Base-by-base conservation (phyloP, 1,284 basidiomycete genomes). In the Cutaneotrichosporon sp. region DNA sequence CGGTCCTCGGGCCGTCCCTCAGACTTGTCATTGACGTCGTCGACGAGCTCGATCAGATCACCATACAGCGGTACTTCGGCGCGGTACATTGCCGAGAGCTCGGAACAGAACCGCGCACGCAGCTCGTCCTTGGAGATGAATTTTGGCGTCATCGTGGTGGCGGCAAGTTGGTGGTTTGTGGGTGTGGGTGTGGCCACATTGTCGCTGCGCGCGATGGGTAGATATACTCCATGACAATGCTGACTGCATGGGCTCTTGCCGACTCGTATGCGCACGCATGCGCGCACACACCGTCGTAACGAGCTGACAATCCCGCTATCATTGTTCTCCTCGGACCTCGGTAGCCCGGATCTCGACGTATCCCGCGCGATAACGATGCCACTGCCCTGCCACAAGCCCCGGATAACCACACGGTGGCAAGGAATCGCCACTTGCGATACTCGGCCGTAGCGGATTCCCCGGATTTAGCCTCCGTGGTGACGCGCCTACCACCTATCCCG, bases 31-130 rank as follows among this genome's bases (percentile, higher is more conserved):
- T 77, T 77, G 52, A 76, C 66, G 23, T 69, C 65, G 35, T 69
- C 62, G 20, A 76, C 74, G n/a, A 77, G 66, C 44, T 67, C 58
- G 8, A 77, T 54, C 12, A 77, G 63, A 41, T 76, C 70, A 12
- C 75, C 75, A 45, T 77, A 77, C 2, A 77, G 66, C 4, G 76
- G 76, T 8, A 77, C 76, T 48, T 77, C 76, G 35, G 57, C 26
- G 34, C 65, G 62, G 52, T 76, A 77, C 73, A 77, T 76, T 20
- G 53, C 58, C 10, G 67, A 70, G 41, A 77, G 66, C 3, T 70
- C 66, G 4, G 67, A 50, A 35, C 71, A 72, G 53, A 77, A 74
- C 30, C 63, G 47, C 1, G 72, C 62, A 13, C 76, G 68, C 22
- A 77, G 62, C 36, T 68, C 65, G 52, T 75, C 66, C 12, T 48